phyloP scores from a whole-genome alignment of 2,329 filamentous ascomycete genomes.

The Phaeomoniella chlamydospora region DNA sequence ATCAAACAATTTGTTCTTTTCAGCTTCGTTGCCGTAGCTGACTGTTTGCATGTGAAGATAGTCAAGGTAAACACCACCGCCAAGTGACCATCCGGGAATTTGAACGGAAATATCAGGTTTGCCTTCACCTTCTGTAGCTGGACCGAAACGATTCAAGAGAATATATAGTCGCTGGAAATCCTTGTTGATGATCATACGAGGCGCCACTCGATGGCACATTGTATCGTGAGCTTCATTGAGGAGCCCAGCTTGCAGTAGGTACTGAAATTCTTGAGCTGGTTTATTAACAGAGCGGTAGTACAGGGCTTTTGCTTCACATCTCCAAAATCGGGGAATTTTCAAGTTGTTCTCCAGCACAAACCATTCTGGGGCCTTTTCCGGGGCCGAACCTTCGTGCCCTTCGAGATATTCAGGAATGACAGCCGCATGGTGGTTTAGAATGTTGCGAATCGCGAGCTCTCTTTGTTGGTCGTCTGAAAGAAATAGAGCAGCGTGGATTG shows the following conservation, averaged over 20 bases:
- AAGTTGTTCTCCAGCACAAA: background rate
- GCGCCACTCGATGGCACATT: background rate
- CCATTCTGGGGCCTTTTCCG: background rate
- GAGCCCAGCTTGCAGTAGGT: background rate
- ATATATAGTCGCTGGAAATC: background rate
- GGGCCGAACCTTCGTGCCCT: background rate
- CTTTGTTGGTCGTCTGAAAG: conserved; percentile 51
- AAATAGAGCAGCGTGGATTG: conserved; percentile 65
- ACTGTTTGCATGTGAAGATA: background rate
- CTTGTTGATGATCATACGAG: background rate
- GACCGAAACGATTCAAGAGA: background rate
- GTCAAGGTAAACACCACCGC: background rate
- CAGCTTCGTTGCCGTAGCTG: background rate
- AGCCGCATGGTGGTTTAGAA: conserved; percentile 58
- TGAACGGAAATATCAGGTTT: background rate
- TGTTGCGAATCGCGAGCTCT: conserved; percentile 53
- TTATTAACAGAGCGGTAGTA: background rate
- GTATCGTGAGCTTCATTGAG: background rate
- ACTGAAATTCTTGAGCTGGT: background rate
- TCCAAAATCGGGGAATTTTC: background rate
- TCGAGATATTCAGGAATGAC: conserved; percentile 29
- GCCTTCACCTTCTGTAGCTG: background rate
- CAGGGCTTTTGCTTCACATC: background rate
- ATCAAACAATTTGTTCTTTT: background rate
- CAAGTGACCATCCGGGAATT: background rate